phyloP scores from a whole-genome alignment of 1,139 yeast species.

The Yamadazyma spencermartinsiae region DNA sequence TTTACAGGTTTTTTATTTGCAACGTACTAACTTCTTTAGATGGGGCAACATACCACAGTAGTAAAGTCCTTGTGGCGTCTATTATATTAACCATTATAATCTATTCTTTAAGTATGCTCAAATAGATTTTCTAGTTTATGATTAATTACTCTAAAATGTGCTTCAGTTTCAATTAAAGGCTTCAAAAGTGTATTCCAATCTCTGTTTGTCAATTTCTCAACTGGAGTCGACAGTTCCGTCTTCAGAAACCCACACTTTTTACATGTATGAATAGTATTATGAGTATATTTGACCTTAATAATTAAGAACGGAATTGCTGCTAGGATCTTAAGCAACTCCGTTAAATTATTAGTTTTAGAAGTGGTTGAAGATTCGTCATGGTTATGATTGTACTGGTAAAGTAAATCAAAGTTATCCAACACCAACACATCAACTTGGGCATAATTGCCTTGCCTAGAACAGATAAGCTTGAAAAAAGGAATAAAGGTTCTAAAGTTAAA shows the following conservation, averaged over 20 bases:
- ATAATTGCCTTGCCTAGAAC: slow-evolving; percentile 40
- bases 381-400: slow-evolving; percentile 21
- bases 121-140: slow-evolving; percentile 14
- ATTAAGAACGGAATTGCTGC: slow-evolving; percentile 27
- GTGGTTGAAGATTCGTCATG: slow-evolving; percentile 13
- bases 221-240: slow-evolving; percentile 11
- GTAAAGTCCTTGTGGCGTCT: too few relatives aligned
- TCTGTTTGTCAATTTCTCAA: slow-evolving; percentile 16
- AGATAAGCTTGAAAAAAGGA: slow-evolving; percentile 43
- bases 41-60: too few relatives aligned
- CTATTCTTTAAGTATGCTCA: slow-evolving; percentile 12
- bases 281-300: slow-evolving; percentile 16
- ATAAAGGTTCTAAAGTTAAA: slow-evolving; percentile 41
- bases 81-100: too few relatives aligned
- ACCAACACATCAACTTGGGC: slow-evolving; percentile 26
- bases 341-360: slow-evolving; percentile 25
- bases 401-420: slow-evolving; percentile 37
- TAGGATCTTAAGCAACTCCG: slow-evolving; percentile 27
- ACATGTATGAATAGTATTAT: slow-evolving; percentile 27
- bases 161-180: slow-evolving; percentile 23
- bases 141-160: slow-evolving; percentile 22
- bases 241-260: slow-evolving; percentile 36
- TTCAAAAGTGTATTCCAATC: slow-evolving; percentile 34
- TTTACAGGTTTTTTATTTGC: too few relatives aligned
- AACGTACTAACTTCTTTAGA: slow-evolving; percentile 1